Evolutionary conservation across 192 early-diverging fungal genomes (phyloP).

Genomic region (Chytriomyces sp.): DNA sequence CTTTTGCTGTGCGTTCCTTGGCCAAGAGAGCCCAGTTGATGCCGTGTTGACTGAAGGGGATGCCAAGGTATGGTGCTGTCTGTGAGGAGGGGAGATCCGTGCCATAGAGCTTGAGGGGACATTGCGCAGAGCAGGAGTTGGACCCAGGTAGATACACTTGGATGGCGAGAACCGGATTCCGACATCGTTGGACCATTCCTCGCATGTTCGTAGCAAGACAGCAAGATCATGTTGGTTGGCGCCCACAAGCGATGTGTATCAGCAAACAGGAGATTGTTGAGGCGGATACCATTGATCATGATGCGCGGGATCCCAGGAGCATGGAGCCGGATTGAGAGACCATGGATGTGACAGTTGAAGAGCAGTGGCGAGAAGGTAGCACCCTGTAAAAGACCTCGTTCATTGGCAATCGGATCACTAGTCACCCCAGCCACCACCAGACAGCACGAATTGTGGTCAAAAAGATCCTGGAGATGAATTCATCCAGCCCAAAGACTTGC

Average conservation of each 20-base stretch:
- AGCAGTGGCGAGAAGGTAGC: neutral
- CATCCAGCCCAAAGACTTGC: neutral
- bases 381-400: neutral
- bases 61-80: no score
- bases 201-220: neutral
- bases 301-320: neutral
- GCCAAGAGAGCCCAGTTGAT: no score
- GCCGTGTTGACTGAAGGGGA: no score
- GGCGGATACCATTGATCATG: neutral
- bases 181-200: neutral
- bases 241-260: neutral
- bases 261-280: neutral
- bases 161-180: neutral
- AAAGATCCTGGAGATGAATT: constrained; percentile 1
- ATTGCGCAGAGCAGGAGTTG: no score
- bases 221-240: neutral
- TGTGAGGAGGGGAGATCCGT: no score
- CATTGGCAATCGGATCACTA: neutral
- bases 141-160: no score
- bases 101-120: no score
- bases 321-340: neutral
- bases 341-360: neutral
- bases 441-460: neutral
- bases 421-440: neutral
- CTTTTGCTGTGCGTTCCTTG: no score